Percentiles rank a stretch among this genome's conserved stretches.
Evolutionary conservation across 129 eudicot species (phyloP).

Genomic region (Lactuca sativa): DNA sequence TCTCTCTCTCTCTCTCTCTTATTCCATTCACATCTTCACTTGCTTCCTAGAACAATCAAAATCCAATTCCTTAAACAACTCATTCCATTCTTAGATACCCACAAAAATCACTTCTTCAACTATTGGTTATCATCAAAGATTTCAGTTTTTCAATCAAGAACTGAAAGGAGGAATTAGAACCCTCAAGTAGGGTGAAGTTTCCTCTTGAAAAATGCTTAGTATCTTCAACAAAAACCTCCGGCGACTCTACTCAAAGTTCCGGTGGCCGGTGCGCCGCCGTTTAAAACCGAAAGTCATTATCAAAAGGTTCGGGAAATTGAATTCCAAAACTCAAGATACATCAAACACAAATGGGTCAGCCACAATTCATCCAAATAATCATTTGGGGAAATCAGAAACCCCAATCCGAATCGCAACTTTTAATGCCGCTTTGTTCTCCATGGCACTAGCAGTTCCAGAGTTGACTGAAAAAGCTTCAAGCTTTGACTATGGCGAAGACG

Average conservation of each 20-base stretch:
- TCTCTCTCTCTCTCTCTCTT: too few species aligned
- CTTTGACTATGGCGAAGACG: constrained; percentile 31
- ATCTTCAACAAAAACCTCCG: constrained; percentile 56
- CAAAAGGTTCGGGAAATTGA: constrained; percentile 55
- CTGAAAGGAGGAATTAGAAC: constrained; percentile 9
- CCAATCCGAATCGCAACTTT: constrained; percentile 73
- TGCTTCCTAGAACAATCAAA: too few species aligned
- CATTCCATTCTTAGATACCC: constrained; percentile 19
- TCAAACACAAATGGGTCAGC: constrained; percentile 47
- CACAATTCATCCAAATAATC: constrained; percentile 60
- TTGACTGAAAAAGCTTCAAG: constrained; percentile 28
- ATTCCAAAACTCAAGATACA: constrained; percentile 47
- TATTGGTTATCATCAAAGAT: neutral
- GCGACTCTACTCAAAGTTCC: constrained; percentile 52
- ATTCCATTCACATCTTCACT: too few species aligned
- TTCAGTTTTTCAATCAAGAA: neutral
- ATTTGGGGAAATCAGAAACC: constrained; percentile 31
- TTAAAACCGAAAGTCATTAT: constrained; percentile 56
- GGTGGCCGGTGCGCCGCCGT: constrained; percentile 61
- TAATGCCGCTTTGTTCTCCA: constrained; percentile 94
- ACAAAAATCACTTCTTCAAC: constrained; percentile 6
- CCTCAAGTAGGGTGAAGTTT: constrained; percentile 14
- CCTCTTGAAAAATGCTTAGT: constrained; percentile 44
- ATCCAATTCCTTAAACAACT: constrained; percentile 12
- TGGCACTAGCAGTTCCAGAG: constrained; percentile 77